Evolutionary conservation across 2,329 filamentous ascomycete species (phyloP).

Genomic region (Amylocarpus encephaloides): DNA sequence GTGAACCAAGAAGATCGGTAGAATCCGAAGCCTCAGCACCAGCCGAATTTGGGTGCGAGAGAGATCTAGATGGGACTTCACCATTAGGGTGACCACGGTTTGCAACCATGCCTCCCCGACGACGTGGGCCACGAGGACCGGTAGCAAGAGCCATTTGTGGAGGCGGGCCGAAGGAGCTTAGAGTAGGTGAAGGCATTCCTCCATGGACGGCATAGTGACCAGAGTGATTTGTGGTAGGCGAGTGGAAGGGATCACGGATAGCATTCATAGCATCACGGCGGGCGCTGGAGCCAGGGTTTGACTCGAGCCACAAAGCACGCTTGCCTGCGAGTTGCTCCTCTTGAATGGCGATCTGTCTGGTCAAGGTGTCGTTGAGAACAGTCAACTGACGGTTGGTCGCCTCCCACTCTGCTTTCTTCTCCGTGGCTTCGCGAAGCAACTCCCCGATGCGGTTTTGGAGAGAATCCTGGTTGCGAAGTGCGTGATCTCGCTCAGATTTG

Average conservation of each 20-base stretch:
- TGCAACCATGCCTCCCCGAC: no score
- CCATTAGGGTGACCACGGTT: no score
- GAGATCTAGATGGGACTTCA: no score
- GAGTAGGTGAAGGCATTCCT: background rate
- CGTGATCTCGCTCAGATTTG: conserved; percentile 7
- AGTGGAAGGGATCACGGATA: conserved; percentile 17
- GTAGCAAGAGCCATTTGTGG: background rate
- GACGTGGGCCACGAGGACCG: background rate
- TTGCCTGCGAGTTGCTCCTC: conserved; percentile 18
- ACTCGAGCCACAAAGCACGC: conserved; percentile 21
- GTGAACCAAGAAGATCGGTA: background rate
- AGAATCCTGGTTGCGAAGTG: conserved; percentile 4
- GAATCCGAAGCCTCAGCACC: background rate
- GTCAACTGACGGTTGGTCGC: background rate
- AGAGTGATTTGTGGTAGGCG: conserved; percentile 8
- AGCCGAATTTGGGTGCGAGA: background rate
- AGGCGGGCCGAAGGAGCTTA: background rate
- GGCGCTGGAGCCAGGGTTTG: conserved; percentile 13
- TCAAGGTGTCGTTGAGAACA: conserved; percentile 3
- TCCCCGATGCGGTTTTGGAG: background rate
- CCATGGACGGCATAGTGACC: background rate
- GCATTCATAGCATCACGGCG: conserved; percentile 10
- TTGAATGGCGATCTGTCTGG: conserved; percentile 13
- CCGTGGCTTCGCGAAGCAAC: conserved; percentile 1
- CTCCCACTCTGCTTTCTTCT: conserved; percentile 8